Evolutionary conservation across 2,329 filamentous ascomycete genomes (phyloP), one percentile per base, ranked within the genome.

Genomic region (Paraphaeosphaeria sporulosa): DNA sequence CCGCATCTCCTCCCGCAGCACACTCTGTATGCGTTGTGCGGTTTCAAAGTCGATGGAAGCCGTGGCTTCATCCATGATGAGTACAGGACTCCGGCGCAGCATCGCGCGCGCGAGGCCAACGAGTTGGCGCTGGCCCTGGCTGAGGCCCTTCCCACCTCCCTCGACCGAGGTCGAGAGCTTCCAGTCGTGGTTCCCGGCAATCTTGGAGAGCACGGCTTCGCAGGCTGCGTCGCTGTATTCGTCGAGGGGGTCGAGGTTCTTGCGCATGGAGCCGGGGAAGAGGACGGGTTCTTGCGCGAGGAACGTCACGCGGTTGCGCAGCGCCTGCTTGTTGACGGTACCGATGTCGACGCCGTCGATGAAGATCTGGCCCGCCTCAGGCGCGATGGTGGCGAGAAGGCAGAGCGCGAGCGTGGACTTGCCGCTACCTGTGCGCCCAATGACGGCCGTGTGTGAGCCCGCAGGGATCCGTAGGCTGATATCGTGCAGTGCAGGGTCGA

Each of bases 381-480:
- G 85, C 0, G 81, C 71, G 15, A 87, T 81, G 13, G 73, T 74
- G 10, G 83, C 86, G 0, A 90, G 82, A 1, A 90, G 78, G 0
- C 85, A 82, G 1, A 89, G 76, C 0, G 87, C 87, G 1, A 94
- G 84, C 0, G 92, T 96, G 53, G 89, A 93, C 77, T 96, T 96
- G 3, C 93, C 93, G 4, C 90, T 93, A 1, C 76, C 76, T 0
- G 92, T 96, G 10, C 92, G 87, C 2, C 93, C 93, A 12, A 94
- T 90, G 21, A 96, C 84, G 0, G 92, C 92, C 0, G 91, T 91
- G 53, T 90, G 89, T 56, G 91, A 90, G 0, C 92, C 91, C 0
- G 89, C 90, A 21, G 91, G 90, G 55, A 97, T 92, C 1, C 83
- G 86, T 62, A 97, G 88, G 0, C 86, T 87, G 30, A 96, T 82